Percentiles rank a stretch among this genome's conserved stretches.
Conservation (phyloP, 2,329 filamentous ascomycete genomes). For the Cercospora sesami region DNA sequence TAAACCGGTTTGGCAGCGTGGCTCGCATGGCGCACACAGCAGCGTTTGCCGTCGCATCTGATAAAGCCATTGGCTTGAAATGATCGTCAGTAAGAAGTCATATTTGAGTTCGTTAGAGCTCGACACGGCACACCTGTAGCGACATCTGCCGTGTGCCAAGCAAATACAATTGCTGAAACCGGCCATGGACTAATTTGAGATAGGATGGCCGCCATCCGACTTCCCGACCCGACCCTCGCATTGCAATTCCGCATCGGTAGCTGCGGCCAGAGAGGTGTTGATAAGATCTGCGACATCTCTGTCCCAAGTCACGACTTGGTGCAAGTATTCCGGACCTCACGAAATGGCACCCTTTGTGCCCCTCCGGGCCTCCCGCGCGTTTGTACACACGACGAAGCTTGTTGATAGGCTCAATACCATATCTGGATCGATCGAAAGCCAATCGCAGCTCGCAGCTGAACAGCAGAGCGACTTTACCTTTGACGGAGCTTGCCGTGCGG, state of each 20-base stretch:
- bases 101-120: constrained; percentile 5
- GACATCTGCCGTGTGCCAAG: background rate
- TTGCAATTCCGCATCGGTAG: background rate
- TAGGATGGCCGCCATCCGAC: background rate
- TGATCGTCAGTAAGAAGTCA: background rate
- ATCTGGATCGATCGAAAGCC: background rate
- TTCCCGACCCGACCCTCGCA: background rate
- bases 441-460: background rate
- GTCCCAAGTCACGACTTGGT: background rate
- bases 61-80: background rate
- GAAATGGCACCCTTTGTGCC: background rate
- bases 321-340: background rate
- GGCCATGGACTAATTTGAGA: background rate
- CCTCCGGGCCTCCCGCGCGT: background rate
- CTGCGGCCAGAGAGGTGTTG: background rate
- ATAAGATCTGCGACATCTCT: background rate
- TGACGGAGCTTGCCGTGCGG: background rate
- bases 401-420: background rate
- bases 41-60: background rate
- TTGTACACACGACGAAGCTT: background rate
- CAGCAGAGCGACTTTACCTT: background rate
- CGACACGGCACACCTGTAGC: background rate
- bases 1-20: background rate
- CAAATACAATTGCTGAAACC: background rate
- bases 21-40: background rate